Percentiles rank a stretch among this genome's conserved stretches.
Evolutionary conservation across 2,329 filamentous ascomycete species (phyloP).

Genomic region (Hymenoscyphus infarciens): DNA sequence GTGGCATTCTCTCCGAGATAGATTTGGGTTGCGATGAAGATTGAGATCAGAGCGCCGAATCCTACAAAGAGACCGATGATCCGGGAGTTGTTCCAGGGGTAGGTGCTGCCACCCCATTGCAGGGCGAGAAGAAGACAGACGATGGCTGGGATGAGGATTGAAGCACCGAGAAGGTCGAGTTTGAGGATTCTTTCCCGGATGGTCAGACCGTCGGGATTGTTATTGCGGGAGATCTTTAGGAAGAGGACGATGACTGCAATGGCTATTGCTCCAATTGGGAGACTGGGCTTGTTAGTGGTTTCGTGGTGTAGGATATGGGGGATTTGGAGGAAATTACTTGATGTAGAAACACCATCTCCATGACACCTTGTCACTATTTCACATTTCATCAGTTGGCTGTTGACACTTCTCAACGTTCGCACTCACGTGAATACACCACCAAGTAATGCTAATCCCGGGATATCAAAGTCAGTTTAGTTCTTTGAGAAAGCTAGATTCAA

Average conservation of each 20-base stretch:
- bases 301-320: background rate
- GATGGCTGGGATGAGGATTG: conserved; percentile 37
- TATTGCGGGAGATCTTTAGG: conserved; percentile 41
- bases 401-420: conserved; percentile 15
- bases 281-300: conserved; percentile 9
- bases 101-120: conserved; percentile 39
- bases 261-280: conserved; percentile 36
- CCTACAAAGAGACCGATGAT: conserved; percentile 38
- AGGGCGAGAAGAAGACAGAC: conserved; percentile 40
- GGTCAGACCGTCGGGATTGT: conserved; percentile 26
- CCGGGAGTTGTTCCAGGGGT: conserved; percentile 35
- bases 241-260: conserved; percentile 39
- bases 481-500: too few relatives aligned
- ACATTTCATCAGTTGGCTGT: conserved; percentile 1
- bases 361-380: conserved; percentile 26
- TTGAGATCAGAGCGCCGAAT: conserved; percentile 31
- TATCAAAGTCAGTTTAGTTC: too few relatives aligned
- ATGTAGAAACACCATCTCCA: conserved; percentile 33
- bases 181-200: conserved; percentile 27
- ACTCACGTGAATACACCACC: conserved; percentile 26
- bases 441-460: conserved; percentile 21
- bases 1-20: conserved; percentile 35
- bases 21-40: conserved; percentile 36
- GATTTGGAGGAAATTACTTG: background rate
- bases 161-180: conserved; percentile 37